Percentiles rank a stretch among this genome's conserved stretches.
These are phyloP conservation scores for Galerina marginata DNA, from an alignment of 768 basidiomycete genomes.

Conservation along the genomic window DNA sequence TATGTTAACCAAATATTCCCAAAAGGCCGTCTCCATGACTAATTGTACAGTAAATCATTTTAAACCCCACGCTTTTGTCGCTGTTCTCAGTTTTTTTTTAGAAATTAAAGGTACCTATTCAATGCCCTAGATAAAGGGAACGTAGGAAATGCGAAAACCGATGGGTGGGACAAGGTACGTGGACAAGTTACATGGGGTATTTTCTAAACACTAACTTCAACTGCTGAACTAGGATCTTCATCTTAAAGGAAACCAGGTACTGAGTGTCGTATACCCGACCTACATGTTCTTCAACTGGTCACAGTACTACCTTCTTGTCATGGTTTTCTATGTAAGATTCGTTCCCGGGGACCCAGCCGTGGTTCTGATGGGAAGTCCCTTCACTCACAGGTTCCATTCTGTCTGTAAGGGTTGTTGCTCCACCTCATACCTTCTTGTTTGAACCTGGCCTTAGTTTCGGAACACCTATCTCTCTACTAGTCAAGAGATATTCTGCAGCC, in stretches of 20 bases:
- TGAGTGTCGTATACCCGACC: not conserved
- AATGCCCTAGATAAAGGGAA: constrained; percentile 58
- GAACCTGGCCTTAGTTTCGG: constrained; percentile 40
- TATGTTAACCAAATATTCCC: constrained; percentile 34
- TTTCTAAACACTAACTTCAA: no score
- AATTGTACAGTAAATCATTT: no score
- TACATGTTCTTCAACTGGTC: constrained; percentile 2
- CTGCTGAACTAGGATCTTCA: constrained; percentile 38
- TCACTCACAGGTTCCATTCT: constrained; percentile 45
- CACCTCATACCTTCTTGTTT: not conserved
- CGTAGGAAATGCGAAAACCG: constrained; percentile 58
- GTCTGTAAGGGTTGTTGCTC: constrained; percentile 37
- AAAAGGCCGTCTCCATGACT: not conserved
- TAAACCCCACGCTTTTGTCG: no score
- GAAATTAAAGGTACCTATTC: constrained; percentile 45
- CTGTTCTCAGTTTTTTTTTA: no score
- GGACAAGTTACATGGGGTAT: not conserved
- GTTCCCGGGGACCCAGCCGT: not conserved
- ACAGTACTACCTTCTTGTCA: constrained; percentile 54
- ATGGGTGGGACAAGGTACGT: constrained; percentile 51
- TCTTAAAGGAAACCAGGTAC: constrained; percentile 50
- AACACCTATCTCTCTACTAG: constrained; percentile 54
- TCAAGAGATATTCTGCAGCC: constrained; percentile 52
- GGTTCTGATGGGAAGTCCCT: not conserved
- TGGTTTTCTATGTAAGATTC: constrained; percentile 48